Evolutionary conservation across 306 rosid species (phyloP).

Genomic region (Acmispon strigosus): DNA sequence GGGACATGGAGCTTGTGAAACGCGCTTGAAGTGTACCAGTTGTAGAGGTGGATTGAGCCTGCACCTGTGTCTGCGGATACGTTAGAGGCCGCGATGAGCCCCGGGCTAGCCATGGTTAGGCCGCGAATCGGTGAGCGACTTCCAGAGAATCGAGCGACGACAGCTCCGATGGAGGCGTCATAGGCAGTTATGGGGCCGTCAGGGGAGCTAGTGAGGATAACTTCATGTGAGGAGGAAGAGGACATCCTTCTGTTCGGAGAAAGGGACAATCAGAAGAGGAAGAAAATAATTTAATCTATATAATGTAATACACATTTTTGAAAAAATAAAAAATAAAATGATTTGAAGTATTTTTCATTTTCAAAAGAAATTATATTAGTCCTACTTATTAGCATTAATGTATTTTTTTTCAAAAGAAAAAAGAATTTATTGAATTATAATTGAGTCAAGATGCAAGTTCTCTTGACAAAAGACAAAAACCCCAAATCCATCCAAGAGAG

Average conservation of each 20-base stretch:
- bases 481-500: too few species aligned
- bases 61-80: constrained; percentile 44
- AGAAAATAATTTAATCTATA: too few species aligned
- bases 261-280: not conserved
- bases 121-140: constrained; percentile 52
- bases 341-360: too few species aligned
- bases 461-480: too few species aligned
- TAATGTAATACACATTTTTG: too few species aligned
- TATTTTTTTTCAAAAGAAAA: too few species aligned
- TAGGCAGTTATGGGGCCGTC: constrained; percentile 54
- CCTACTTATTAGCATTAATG: too few species aligned
- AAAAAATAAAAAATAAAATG: too few species aligned
- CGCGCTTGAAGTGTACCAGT: constrained; percentile 45
- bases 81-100: constrained; percentile 44
- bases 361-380: too few species aligned
- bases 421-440: too few species aligned
- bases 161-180: constrained; percentile 34
- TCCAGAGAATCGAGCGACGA: constrained; percentile 27
- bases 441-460: too few species aligned
- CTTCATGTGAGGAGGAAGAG: constrained; percentile 21
- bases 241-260: constrained; percentile 30
- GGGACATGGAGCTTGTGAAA: constrained; percentile 44
- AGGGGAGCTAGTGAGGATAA: constrained; percentile 58
- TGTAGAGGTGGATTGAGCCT: constrained; percentile 61
- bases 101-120: constrained; percentile 29